Conservation (phyloP, 129 eudicot genomes). For the Rutidosis leptorrhynchoides region DNA sequence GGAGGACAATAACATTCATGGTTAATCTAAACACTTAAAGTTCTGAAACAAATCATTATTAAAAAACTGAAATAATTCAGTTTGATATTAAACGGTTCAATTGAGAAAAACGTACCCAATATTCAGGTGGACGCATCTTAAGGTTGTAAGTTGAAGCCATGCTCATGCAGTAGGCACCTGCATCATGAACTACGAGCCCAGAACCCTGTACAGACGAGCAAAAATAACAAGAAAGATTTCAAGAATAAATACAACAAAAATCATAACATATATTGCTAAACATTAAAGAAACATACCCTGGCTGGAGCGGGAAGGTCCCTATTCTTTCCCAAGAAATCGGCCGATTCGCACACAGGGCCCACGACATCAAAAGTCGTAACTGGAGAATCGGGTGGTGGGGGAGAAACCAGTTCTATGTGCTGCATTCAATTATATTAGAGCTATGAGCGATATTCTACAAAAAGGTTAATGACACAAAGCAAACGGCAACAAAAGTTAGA, state of each 20-base stretch:
- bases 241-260: not conserved
- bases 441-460: too few relatives aligned
- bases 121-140: slow-evolving; percentile 97
- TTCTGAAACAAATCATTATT: too few relatives aligned
- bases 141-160: slow-evolving; percentile 97
- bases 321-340: slow-evolving; percentile 83
- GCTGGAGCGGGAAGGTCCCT: slow-evolving; percentile 78
- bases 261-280: not conserved
- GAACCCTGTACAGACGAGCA: slow-evolving; percentile 51
- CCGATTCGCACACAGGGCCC: slow-evolving; percentile 88
- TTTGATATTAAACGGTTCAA: too few relatives aligned
- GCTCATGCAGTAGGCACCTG: slow-evolving; percentile 99
- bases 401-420: slow-evolving; percentile 91
- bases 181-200: slow-evolving; percentile 95
- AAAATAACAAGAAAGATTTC: not conserved
- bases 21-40: too few relatives aligned
- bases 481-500: too few relatives aligned
- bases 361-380: slow-evolving; percentile 77
- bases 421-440: slow-evolving; percentile 36
- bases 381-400: slow-evolving; percentile 58
- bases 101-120: slow-evolving; percentile 90
- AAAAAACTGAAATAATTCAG: too few relatives aligned
- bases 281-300: slow-evolving; percentile 36
- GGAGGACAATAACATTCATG: too few relatives aligned
- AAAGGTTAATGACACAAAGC: too few relatives aligned